phyloP scores from a whole-genome alignment of 768 basidiomycete species.

The Polyporus arcularius region DNA sequence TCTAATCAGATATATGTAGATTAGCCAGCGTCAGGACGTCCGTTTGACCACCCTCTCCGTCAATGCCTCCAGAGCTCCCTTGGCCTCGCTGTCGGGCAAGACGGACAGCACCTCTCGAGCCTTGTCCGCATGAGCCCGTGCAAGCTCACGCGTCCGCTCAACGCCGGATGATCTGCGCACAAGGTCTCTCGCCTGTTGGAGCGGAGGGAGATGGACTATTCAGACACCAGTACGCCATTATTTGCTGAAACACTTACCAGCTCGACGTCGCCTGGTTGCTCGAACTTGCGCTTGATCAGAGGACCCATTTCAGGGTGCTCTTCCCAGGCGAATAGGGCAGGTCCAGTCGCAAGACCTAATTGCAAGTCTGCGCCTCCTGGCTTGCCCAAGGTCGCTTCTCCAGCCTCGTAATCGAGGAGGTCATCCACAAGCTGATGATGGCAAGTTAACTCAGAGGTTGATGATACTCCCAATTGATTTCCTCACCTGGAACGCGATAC shows the following conservation, averaged over 20 bases:
- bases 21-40: constrained; percentile 42
- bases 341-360: constrained; percentile 77
- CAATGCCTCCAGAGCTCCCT: constrained; percentile 70
- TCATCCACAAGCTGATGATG: constrained; percentile 85
- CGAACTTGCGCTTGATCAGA: constrained; percentile 79
- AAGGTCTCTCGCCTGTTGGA: constrained; percentile 60
- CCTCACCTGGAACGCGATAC: constrained; percentile 91
- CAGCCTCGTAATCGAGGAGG: constrained; percentile 88
- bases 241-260: constrained; percentile 45
- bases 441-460: background rate
- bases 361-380: constrained; percentile 71
- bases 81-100: constrained; percentile 83
- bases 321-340: constrained; percentile 84
- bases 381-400: constrained; percentile 76
- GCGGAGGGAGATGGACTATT: background rate
- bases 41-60: constrained; percentile 68
- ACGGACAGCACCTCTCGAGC: constrained; percentile 68
- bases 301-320: constrained; percentile 75
- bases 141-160: constrained; percentile 76
- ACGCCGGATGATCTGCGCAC: constrained; percentile 74
- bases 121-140: constrained; percentile 70
- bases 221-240: background rate
- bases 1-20: constrained; percentile 19
- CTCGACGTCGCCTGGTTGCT: constrained; percentile 77
- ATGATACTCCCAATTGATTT: background rate